Evolutionary conservation across 768 basidiomycete species (phyloP).

Genomic region (Russula brevipes): DNA sequence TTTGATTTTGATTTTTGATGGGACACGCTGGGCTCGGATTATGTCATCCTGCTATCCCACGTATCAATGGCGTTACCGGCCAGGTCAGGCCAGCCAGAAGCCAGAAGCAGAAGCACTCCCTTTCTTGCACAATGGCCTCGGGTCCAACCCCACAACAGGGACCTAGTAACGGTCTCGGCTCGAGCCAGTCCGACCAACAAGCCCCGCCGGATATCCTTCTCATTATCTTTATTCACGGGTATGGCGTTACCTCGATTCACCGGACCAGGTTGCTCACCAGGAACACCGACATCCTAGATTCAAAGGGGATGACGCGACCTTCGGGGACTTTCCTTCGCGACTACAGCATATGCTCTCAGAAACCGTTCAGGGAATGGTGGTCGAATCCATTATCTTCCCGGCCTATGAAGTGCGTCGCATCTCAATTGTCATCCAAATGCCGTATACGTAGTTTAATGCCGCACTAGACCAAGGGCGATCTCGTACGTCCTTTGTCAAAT

Average conservation of each 20-base stretch:
- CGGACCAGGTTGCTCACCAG: neutral
- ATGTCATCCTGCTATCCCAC: neutral
- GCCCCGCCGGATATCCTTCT: slow-evolving; percentile 47
- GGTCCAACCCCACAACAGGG: neutral
- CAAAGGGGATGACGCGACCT: slow-evolving; percentile 64
- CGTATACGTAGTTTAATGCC: neutral
- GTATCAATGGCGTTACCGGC: neutral
- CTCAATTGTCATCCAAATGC: neutral
- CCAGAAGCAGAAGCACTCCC: too few relatives aligned
- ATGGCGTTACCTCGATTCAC: slow-evolving; percentile 28
- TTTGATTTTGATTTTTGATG: too few relatives aligned
- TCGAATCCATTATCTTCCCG: slow-evolving; percentile 82
- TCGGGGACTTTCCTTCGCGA: slow-evolving; percentile 71
- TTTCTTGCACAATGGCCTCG: neutral
- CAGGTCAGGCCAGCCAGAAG: neutral
- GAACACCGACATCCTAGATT: slow-evolving; percentile 35
- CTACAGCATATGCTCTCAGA: slow-evolving; percentile 71
- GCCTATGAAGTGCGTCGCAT: slow-evolving; percentile 66
- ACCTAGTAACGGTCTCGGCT: neutral
- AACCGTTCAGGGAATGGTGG: slow-evolving; percentile 48
- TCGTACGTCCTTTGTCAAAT: slow-evolving; percentile 46
- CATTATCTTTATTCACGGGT: slow-evolving; percentile 78
- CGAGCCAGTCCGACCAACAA: neutral
- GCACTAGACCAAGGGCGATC: slow-evolving; percentile 77
- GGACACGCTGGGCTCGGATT: neutral